Base-by-base conservation (phyloP, 2,329 filamentous ascomycete species). In the Lanzia echinophila region DNA sequence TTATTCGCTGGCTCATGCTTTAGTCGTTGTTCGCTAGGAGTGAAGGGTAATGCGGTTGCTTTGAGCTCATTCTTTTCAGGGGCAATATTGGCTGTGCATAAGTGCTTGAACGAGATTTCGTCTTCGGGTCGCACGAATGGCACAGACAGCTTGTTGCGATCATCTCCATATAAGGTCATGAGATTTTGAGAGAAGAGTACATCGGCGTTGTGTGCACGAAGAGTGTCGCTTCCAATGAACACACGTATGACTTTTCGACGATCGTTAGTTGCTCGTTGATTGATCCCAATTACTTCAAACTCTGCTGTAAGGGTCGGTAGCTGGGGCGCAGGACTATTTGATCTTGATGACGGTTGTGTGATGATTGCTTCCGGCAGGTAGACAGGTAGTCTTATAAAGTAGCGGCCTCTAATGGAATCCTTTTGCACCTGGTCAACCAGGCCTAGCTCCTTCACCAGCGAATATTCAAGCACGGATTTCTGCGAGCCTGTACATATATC, bases 111-210 rank as follows among this genome's bases (percentile, higher is more conserved):
- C 0, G 83, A 72, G 3, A 75, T 77, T 54, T 96, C 90, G 63
- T 95, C 86, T 69, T 97, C 94, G 0, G 94, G 94, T 28, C 94
- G 83, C 39, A 96, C 90, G 61, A 99, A 87, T 2, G 94, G 94
- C 33, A 99, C 86, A 15, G 88, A 90, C 12, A 97, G 75, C 65
- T 92, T 94, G 68, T 88, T 90, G 44, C 87, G 81, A 55, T 95
- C 89, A 65, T 90, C 87, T 62, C 95, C 89, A 62, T 90, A 91
- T 28, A 97, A 75, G 0, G 87, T 87, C 75, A 99, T 82, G 59
- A 87, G 86, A 65, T 96, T 96, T 60, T 91, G 88, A 0, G 94
- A 97, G 63, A 99, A 89, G 20, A 97, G 73, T 11, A 99, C 79
- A 68, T 97, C 94, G 22, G 90, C 92, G 60, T 88, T 95, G 66